Base-by-base conservation (phyloP, 2,329 filamentous ascomycete genomes). In the Cyanodermella asteris region DNA sequence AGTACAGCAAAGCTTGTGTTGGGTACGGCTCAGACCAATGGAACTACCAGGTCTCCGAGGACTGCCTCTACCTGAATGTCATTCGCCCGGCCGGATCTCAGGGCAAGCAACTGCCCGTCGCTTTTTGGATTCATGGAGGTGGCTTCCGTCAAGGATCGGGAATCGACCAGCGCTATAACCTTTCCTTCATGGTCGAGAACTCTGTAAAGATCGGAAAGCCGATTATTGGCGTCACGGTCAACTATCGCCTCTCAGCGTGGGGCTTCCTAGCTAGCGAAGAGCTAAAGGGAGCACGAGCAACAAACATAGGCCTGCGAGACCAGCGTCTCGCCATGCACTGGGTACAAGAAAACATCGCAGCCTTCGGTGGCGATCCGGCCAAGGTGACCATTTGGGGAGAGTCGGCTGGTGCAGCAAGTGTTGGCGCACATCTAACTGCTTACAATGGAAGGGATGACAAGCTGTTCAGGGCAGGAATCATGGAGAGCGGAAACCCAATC, bases 111-210 rank as follows among this genome's bases (percentile, higher is more conserved):
- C 10, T 15, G 25, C 18, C 25, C 13, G 28, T 29, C 7, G 12
- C 27, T 9, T 11, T 28, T 7, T 29, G 24, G 4, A 13, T 29
- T 12, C 18, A 28, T 11, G 28, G 28, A 7, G 28, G 24, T 10
- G 16, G 55, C 7, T 7, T 13, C n/a, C 55, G 48, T 25, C 45
- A 51, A 16, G 65, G 66, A 2, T 54, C 39, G 39, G 53, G 34
- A 35, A 46, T 31, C 8, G 62, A 68, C 31, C 49, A 57, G 5
- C 56, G 66, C 27, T 74, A 74, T 40, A 73, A 74, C 36, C 48
- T 69, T 29, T 61, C 59, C 9, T 63, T 58, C 30, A 56, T 72
- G 23, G 61, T 74, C 5, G 45, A 55, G 22, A 54, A 59, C 14
- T 54, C 59, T 5, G 54, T 27, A 7, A 13, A 25, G 5, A 20